These are phyloP conservation scores for Phytophthora gonapodyides DNA, from an alignment of 352 stramenopile species.

Conservation along the genomic window DNA sequence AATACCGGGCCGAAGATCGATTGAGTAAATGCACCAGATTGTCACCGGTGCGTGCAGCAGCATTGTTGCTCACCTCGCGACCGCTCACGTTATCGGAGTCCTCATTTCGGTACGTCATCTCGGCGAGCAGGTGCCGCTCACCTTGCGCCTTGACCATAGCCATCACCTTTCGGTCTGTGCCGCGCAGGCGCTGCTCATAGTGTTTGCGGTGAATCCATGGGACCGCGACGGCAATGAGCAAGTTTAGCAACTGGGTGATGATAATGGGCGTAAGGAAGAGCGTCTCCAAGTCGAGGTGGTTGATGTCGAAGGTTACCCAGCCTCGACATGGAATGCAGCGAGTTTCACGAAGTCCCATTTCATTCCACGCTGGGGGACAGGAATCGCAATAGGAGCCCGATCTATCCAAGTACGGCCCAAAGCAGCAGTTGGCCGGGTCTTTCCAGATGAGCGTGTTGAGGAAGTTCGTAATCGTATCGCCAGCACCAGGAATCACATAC, in stretches of 20 bases:
- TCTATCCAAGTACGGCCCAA: slow-evolving; percentile 72
- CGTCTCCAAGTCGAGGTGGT: slow-evolving; percentile 78
- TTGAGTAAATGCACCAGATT: slow-evolving; percentile 52
- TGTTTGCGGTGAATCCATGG: slow-evolving; percentile 78
- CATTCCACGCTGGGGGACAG: slow-evolving; percentile 71
- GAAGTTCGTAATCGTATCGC: slow-evolving; percentile 82
- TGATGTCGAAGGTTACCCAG: slow-evolving; percentile 84
- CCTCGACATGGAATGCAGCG: slow-evolving; percentile 70
- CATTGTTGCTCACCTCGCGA: slow-evolving; percentile 5
- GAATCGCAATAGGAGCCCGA: slow-evolving; percentile 49
- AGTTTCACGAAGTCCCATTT: slow-evolving; percentile 38
- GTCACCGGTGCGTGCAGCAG: slow-evolving; percentile 8
- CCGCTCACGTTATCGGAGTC: slow-evolving; percentile 10
- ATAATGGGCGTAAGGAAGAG: slow-evolving; percentile 87
- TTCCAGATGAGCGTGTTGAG: slow-evolving; percentile 80
- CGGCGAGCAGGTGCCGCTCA: slow-evolving; percentile 58
- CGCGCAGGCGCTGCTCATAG: slow-evolving; percentile 63
- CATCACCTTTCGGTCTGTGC: slow-evolving; percentile 63
- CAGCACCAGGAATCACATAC: slow-evolving; percentile 80
- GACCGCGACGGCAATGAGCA: slow-evolving; percentile 72
- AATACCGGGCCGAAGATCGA: slow-evolving; percentile 64
- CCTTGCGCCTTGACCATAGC: slow-evolving; percentile 71
- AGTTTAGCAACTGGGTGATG: slow-evolving; percentile 74
- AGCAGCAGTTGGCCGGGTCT: slow-evolving; percentile 82
- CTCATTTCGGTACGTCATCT: slow-evolving; percentile 57